phyloP scores from a whole-genome alignment of 176 grass and related monocot genomes.

The Oryza officinalis region DNA sequence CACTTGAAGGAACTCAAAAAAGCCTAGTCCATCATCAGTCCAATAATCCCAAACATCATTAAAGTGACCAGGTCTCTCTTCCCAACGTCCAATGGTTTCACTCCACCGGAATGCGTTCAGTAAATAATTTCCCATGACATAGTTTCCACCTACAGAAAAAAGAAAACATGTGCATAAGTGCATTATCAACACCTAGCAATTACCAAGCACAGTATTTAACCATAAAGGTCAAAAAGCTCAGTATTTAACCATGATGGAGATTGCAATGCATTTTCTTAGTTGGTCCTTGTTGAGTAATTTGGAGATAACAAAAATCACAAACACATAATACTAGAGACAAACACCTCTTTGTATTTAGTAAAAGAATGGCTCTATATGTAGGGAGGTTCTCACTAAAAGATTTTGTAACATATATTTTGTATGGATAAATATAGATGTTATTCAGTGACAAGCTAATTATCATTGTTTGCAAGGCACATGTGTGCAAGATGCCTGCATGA shows the following conservation, averaged over 20 bases:
- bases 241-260: slow-evolving; percentile 3
- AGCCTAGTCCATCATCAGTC: slow-evolving; percentile 91
- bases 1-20: slow-evolving; percentile 95
- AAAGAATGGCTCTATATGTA: neutral
- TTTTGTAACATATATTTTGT: neutral
- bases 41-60: slow-evolving; percentile 91
- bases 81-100: slow-evolving; percentile 82
- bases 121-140: slow-evolving; percentile 81
- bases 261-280: slow-evolving; percentile 22
- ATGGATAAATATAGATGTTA: slow-evolving; percentile 6
- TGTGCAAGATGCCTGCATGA: neutral
- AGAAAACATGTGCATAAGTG: neutral
- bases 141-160: slow-evolving; percentile 75
- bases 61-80: slow-evolving; percentile 89
- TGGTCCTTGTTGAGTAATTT: slow-evolving; percentile 13
- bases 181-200: neutral
- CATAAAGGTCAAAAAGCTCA: neutral
- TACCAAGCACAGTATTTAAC: slow-evolving; percentile 20
- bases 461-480: neutral
- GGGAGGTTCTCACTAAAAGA: neutral
- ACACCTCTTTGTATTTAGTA: neutral
- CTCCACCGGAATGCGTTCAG: slow-evolving; percentile 87
- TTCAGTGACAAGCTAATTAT: slow-evolving; percentile 4
- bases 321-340: neutral
- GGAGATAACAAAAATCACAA: neutral